Evolutionary conservation across 2,329 filamentous ascomycete genomes (phyloP), one percentile per base, ranked within the genome.

Genomic region (Ascocoryne sarcoides): DNA sequence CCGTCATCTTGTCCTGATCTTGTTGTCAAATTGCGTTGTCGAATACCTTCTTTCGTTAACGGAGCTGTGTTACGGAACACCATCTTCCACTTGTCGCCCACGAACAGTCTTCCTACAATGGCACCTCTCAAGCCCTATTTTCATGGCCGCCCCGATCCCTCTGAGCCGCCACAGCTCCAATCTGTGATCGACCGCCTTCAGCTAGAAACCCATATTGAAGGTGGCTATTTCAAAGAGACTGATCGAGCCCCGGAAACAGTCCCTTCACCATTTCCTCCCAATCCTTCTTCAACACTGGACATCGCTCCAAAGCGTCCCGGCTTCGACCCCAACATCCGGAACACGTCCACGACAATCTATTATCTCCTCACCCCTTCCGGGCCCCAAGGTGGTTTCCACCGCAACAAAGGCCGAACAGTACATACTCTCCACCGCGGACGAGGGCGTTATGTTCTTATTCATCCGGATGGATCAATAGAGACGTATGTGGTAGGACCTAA

Each of bases 351-450:
- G 0, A 70, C 67, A 2, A 84, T 84, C 38, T 75, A 70, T 60
- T 84, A 85, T 57, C 65, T 79, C 34, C 62, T 85, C 28, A 80
- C 75, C 0, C 70, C 74, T 0, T 51, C 51, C 15, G 65, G 63
- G 0, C 72, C 76, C 0, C 61, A 74, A 45, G 78, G 79, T 0
- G 63, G 64, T 14, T 82, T 83, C 50, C 80, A 85, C 55, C 65
- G 75, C 16, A 83, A 82, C 49, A 66, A 68, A 37, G 74, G 67
- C 4, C 63, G 75, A 10, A 82, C 75, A 4, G 69, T 83, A 18
- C 80, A 85, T 56, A 80, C 76, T 0, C 63, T 82, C 17, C 78
- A 84, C 53, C 64, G 68, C 7, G 79, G 79, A 0, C 61, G 78
- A 1, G 80, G 76, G 1, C 60, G 70, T 12, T 84, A 84, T 57